phyloP scores from a whole-genome alignment of 768 basidiomycete species.

The Suillus variegatus region DNA sequence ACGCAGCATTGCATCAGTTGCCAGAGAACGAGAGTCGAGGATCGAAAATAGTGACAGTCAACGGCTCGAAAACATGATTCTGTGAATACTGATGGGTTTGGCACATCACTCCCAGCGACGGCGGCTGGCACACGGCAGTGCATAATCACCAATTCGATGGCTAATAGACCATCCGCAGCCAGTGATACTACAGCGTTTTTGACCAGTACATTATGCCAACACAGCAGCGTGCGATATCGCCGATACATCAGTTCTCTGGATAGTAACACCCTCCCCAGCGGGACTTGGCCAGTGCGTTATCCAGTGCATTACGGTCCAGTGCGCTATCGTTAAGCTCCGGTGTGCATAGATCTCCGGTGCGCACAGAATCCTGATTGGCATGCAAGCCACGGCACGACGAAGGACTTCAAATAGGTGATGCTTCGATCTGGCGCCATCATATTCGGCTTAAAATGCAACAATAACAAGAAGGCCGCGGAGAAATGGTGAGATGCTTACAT shows the following conservation, averaged over 20 bases:
- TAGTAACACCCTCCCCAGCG: not conserved
- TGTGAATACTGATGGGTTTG: not conserved
- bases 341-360: not conserved
- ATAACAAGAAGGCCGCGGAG: not conserved
- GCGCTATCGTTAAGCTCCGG: not conserved
- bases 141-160: not conserved
- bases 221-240: not conserved
- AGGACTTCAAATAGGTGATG: not conserved
- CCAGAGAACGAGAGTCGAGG: not conserved
- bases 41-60: not conserved
- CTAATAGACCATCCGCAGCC: not conserved
- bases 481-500: not conserved
- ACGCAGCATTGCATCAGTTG: not conserved
- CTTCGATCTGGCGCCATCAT: not conserved
- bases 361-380: not conserved
- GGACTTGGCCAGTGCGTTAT: not conserved
- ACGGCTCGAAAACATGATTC: not conserved
- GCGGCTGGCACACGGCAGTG: not conserved
- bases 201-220: not conserved
- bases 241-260: not conserved
- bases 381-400: not conserved
- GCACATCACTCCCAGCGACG: not conserved
- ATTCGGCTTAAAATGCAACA: not conserved
- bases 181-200: not conserved
- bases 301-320: not conserved